A percentile compares a stretch with the other conserved stretches of the same genome.
Evolutionary conservation across 257 asterid genomes (phyloP).

Genomic region (Leptodermis oblonga): DNA sequence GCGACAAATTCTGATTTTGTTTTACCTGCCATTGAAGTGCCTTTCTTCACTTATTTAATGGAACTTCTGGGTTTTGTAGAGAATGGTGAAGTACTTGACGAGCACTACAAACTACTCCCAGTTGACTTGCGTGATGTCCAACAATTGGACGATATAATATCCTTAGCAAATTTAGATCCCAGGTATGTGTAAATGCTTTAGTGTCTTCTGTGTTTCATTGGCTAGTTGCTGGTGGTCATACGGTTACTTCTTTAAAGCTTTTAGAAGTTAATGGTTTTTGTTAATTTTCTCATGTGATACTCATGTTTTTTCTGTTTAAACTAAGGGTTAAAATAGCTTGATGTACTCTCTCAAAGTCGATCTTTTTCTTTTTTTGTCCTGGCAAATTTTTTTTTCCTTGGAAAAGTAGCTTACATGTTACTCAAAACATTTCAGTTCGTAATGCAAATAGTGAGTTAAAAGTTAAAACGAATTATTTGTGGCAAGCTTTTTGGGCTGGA

Average conservation of each 20-base stretch:
- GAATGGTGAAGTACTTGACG: constrained; percentile 82
- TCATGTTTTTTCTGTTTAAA: too few species aligned
- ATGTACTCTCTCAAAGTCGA: background rate
- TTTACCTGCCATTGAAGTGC: constrained; percentile 15
- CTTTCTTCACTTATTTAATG: background rate
- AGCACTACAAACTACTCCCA: constrained; percentile 90
- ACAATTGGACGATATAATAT: constrained; percentile 59
- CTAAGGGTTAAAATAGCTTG: background rate
- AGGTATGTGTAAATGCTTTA: constrained; percentile 50
- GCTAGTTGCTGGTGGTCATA: background rate
- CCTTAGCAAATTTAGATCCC: constrained; percentile 74
- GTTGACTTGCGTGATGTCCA: constrained; percentile 76
- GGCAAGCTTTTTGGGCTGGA: background rate
- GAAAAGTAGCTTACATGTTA: background rate
- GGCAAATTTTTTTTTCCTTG: background rate
- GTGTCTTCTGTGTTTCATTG: background rate
- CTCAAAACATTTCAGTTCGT: background rate
- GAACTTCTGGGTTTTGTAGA: constrained; percentile 47
- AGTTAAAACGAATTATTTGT: background rate
- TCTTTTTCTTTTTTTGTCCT: background rate
- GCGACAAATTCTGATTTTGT: constrained; percentile 9
- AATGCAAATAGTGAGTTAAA: background rate
- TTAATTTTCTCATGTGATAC: too few species aligned
- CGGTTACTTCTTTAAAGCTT: constrained; percentile 1
- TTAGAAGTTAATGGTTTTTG: background rate